Evolutionary conservation across 352 stramenopile species (phyloP), one percentile per base, ranked within the genome.

Genomic region (Thalassiosira mediterranea): DNA sequence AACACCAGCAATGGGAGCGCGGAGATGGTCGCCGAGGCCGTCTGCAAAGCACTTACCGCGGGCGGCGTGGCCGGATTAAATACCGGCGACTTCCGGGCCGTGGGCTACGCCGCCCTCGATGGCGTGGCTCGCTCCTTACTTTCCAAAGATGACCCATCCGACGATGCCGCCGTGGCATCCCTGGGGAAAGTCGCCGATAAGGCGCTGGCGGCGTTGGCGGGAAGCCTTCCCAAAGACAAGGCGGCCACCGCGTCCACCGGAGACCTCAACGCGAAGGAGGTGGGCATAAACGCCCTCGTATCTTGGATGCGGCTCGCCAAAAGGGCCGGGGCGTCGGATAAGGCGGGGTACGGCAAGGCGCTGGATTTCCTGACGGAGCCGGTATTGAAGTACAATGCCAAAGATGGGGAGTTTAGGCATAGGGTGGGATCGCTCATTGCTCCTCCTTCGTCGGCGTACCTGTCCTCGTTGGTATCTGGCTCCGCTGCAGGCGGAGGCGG

Each of bases 321-420:
- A 60, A 23, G 68, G 29, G 31, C 25, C 15, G 17, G 28, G 23
- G 31, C 31, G 47, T 34, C 56, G 4, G 23, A 29, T 2, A 21
- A 34, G 19, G 8, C 13, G 0, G 54, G 49, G 11, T 84, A 79
- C 31, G 75, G 76, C 37, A 60, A 70, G 25, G 31, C 52, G 0
- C 81, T 86, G 76, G 78, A 79, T 42, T 79, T 80, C 37, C 67
- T 89, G 25, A 52, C 62, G 0, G 79, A 84, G 60, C 60, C 76
- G 25, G 47, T 72, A 23, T 26, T 49, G 7, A 79, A 77, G 38
- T 81, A 81, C 34, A 77, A 52, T 44, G 17, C 49, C 38, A 70
- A 75, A 25, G 75, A 88, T 47, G 82, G 70, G n/a, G 79, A 85
- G 32, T 81, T 85, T 47, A 60, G 78, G 1, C 77, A 75, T 52